Base-by-base conservation (phyloP, 2,329 filamentous ascomycete genomes). In the Fusarium sp. region DNA sequence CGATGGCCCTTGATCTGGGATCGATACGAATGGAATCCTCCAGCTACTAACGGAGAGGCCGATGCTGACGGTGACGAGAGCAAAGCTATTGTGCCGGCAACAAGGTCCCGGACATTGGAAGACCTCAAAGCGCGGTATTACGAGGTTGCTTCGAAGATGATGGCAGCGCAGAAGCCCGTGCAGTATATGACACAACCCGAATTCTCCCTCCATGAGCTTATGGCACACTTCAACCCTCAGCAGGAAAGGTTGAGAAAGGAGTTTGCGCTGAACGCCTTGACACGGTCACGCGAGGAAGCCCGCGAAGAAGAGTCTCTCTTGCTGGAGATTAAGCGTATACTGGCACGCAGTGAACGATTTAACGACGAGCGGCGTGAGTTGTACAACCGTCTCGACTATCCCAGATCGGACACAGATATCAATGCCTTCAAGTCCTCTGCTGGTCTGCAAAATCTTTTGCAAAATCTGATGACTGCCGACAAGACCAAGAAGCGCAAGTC, bases 101-200 rank as follows among this genome's bases (percentile, higher is more conserved):
- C 82, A 5, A 87, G 85, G 59, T 79, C 77, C 10, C 89, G 96
- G 43, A 90, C 89, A 3, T 89, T 98, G 85, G 96, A 99, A 78
- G 93, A 97, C 66, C 83, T 99, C 65, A 99, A 99, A 80, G 87
- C 90, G 18, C 88, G 96, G 55, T 98, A 97, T 81, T 99, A 98
- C 80, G 88, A 90, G 57, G 89, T 98, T 37, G 93, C 92, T 3
- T 91, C 92, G 11, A 92, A 90, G 75, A 91, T 96, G 84, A 92
- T 97, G 85, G 90, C 91, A 3, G 83, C 93, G 9, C 88, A 93
- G 73, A 94, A 92, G 62, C 93, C 93, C 0, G 89, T 92, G 1
- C 91, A 92, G 65, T 93, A 89, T 78, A 98, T 99, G 96, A 93
- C 92, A 25, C 89, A 91, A 42, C 85, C 91, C 4, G 94, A 99